phyloP scores from a whole-genome alignment of 2,329 filamentous ascomycete species.

The Cadophora gregata region DNA sequence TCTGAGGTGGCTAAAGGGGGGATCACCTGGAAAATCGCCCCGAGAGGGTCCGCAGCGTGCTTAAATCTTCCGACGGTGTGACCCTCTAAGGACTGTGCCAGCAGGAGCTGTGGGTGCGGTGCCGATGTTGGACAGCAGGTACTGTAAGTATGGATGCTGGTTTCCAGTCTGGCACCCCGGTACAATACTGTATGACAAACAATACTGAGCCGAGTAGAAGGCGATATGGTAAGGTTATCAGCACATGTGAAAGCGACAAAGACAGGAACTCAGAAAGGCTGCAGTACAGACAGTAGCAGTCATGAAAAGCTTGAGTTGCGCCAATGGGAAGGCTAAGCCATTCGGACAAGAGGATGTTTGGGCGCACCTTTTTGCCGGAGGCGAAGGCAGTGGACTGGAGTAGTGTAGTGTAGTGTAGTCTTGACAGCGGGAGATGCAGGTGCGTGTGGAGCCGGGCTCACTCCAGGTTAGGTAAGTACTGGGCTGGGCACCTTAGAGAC shows the following conservation, averaged over 20 bases:
- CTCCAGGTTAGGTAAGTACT: no score
- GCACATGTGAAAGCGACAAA: constrained; percentile 19
- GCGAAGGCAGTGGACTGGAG: background rate
- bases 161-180: constrained; percentile 7
- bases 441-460: constrained; percentile 10
- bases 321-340: constrained; percentile 14
- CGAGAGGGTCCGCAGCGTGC: constrained; percentile 21
- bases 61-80: constrained; percentile 15
- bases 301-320: constrained; percentile 13
- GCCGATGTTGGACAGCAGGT: background rate
- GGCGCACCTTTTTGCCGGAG: constrained; percentile 18
- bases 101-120: background rate
- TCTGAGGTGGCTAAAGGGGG: constrained; percentile 22
- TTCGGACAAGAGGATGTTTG: constrained; percentile 19
- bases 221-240: no score
- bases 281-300: background rate
- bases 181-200: no score
- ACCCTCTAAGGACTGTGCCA: background rate
- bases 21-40: constrained; percentile 14
- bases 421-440: constrained; percentile 20
- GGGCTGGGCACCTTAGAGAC: no score
- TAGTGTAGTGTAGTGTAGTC: background rate
- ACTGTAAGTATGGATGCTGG: background rate
- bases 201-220: constrained; percentile 8
- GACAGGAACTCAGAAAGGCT: background rate